phyloP scores from a whole-genome alignment of 2,329 filamentous ascomycete species.

The Talaromyces sp. region DNA sequence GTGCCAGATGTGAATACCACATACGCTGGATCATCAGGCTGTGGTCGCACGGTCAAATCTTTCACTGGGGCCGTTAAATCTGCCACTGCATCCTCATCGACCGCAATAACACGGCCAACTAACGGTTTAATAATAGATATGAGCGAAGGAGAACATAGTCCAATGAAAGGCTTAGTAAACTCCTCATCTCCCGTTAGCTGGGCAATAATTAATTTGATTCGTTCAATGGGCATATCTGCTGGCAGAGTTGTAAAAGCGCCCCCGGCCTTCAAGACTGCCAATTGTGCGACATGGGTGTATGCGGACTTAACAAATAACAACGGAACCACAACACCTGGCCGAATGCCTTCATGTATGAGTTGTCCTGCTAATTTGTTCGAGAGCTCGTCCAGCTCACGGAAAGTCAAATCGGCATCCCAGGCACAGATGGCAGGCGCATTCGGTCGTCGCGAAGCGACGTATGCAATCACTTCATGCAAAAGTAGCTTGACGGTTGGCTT shows the following conservation, averaged over 20 bases:
- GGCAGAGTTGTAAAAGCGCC: neutral
- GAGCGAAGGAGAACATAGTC: neutral
- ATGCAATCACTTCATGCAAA: neutral
- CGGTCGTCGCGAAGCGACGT: neutral
- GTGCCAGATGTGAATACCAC: slow-evolving; percentile 58
- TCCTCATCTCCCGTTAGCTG: too few species aligned
- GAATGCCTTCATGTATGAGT: neutral
- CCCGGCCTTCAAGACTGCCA: neutral
- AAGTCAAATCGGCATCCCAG: neutral
- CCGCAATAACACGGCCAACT: neutral
- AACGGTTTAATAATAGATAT: neutral
- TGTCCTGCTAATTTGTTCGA: neutral
- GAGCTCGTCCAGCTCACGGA: neutral
- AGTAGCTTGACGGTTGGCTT: too few species aligned
- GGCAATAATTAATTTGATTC: neutral
- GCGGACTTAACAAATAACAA: neutral
- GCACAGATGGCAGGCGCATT: neutral
- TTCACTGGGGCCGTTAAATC: neutral
- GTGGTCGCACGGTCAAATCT: neutral
- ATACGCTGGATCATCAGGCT: slow-evolving; percentile 38
- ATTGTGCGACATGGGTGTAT: neutral
- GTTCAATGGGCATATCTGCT: neutral
- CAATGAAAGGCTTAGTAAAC: too few species aligned
- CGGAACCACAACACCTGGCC: neutral
- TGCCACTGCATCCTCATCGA: neutral